Evolutionary conservation across 495 filamentous ascomycete species (phyloP), one percentile per base, ranked within the genome.

Genomic region (Neurospora discreta): DNA sequence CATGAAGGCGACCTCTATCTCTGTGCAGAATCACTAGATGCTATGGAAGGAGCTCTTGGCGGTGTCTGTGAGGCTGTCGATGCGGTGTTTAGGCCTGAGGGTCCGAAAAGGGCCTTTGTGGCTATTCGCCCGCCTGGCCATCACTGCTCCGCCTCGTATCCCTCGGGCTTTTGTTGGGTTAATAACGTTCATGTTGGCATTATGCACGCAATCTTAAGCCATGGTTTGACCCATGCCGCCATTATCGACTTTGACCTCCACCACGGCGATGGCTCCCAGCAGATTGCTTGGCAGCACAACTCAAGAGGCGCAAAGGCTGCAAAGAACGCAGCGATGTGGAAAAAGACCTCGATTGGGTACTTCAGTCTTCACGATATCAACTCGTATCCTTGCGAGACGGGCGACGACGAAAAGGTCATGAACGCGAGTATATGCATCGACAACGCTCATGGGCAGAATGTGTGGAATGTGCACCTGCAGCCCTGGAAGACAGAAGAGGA

Each of bases 171-270:
- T 80, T 99, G 95, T 81, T 99, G 95, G 95, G 80, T 99, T 71
- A 99, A 99, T 80, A 99, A 99, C 78, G 93, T 98, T 8, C 95
- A 98, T 78, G 93, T 98, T 40, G 96, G 95, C 0, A 97, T 98
- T 72, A 92, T 95, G 75, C 91, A 98, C 77, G 95, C 90, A 13
- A 89, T 91, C 5, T 86, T 92, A 71, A 87, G 85, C 68, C 89
- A 97, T 77, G 94, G 92, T 8, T 79, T 98, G 46, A 98, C 94
- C 0, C 95, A 98, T 79, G 95, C 93, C 0, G 95, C 93, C 6
- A 99, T 99, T 73, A 88, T 99, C 74, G 95, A 99, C 80, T 97
- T 98, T 77, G 95, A 99, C 79, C 83, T 99, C 7, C 95, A 99
- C 74, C 95, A 99, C 80, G 95, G 95, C 10, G 95, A 99, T 77